phyloP scores from a whole-genome alignment of 768 basidiomycete genomes.

The Tubosaeta brunneosetosa region DNA sequence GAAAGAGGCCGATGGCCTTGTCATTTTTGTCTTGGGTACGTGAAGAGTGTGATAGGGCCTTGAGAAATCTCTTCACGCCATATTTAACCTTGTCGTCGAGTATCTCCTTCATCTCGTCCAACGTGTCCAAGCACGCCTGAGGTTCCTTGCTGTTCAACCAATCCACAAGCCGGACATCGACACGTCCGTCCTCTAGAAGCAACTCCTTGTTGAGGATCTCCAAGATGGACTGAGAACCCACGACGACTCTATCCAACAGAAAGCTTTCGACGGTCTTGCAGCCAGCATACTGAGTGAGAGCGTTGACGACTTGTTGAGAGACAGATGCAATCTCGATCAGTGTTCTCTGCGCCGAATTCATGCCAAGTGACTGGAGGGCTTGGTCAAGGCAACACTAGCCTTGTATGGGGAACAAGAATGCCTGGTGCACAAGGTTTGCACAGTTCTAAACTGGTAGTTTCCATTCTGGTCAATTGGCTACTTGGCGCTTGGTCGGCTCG shows the following conservation, averaged over 20 bases:
- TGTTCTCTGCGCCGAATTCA: neutral
- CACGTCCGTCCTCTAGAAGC: neutral
- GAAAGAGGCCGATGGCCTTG: conserved; percentile 6
- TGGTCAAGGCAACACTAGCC: no score
- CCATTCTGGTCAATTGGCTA: neutral
- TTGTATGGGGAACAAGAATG: no score
- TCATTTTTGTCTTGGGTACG: neutral
- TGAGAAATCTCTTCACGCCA: neutral
- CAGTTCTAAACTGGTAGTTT: neutral
- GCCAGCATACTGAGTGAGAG: neutral
- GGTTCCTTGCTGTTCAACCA: conserved; percentile 9
- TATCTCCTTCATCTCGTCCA: conserved; percentile 7
- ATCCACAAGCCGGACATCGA: conserved; percentile 8
- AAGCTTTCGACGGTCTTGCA: conserved; percentile 1
- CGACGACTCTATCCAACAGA: conserved; percentile 4
- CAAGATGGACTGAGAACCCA: conserved; percentile 2
- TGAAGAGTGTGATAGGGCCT: neutral
- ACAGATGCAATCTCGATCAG: conserved; percentile 5
- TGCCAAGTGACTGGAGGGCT: neutral
- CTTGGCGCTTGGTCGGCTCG: no score
- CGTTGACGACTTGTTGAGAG: neutral
- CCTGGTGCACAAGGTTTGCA: no score
- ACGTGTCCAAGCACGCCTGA: neutral
- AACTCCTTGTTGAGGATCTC: conserved; percentile 3
- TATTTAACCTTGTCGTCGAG: neutral